Evolutionary conservation across 345 rosid genomes (phyloP), one percentile per base, ranked within the genome.

Genomic region (Citrus trifoliata): DNA sequence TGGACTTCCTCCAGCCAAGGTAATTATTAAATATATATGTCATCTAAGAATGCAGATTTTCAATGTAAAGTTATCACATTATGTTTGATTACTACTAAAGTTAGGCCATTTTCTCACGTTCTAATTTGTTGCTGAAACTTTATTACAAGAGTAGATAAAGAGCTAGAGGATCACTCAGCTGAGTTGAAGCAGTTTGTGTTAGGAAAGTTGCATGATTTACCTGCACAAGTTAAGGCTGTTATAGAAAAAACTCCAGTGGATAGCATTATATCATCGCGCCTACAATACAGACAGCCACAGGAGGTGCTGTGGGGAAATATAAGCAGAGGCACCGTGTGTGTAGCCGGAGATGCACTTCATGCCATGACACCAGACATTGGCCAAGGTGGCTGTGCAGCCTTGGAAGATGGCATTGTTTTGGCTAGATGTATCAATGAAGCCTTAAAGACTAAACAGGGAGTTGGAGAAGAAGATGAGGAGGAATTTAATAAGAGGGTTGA

Each of bases 321-420:
- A n/a, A 85, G 90, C 80, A 89, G 82, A 78, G 89, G 88, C 78
- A 90, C 83, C 30, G 87, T 87, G 6, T 91, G 93, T 56, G 88
- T 88, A 14, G 90, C 91, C n/a, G 95, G 91, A 59, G 95, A 91
- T 79, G 93, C 95, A 14, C 88, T 88, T 38, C 95, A 93, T 79
- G 88, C 92, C 38, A 91, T 93, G 93, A 89, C 92, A n/a, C 92
- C 95, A 13, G 95, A 91, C 56, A 63, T 88, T 0, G 93, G 90
- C 68, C 98, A 92, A 80, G 96, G 96, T 4, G 96, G 16, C 51
- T 82, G 83, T 60, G 12, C 72, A 1, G 80, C 86, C 48, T 63
- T 79, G 73, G 88, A 87, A 79, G 89, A 84, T 37, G 83, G 82
- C 1, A 35, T 87, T 42, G 76, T 85, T n/a, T 60, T 87, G 38